phyloP scores from a whole-genome alignment of 768 basidiomycete genomes.

The Rubroboletus satanas region DNA sequence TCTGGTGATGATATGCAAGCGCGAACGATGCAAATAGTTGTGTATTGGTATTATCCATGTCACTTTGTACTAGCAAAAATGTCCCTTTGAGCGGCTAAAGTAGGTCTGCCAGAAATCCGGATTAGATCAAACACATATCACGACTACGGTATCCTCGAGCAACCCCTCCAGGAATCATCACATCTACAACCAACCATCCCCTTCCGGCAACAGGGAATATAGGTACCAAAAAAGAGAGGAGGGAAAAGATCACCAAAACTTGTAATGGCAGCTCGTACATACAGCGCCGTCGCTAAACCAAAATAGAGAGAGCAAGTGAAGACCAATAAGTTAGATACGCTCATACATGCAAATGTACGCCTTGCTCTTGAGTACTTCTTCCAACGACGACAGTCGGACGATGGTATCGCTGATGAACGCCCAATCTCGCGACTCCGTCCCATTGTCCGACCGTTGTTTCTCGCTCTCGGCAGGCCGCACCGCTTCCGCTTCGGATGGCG shows the following conservation, averaged over 20 bases:
- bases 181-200: background rate
- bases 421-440: constrained; percentile 56
- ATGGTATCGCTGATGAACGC: constrained; percentile 88
- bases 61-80: background rate
- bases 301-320: background rate
- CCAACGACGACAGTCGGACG: constrained; percentile 75
- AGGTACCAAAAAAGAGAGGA: background rate
- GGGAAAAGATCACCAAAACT: background rate
- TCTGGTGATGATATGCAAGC: no score
- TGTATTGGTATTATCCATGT: constrained; percentile 4
- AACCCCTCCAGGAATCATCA: background rate
- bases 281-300: background rate
- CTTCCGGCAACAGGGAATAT: background rate
- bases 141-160: background rate
- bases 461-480: constrained; percentile 6
- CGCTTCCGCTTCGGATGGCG: constrained; percentile 17
- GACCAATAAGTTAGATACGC: constrained; percentile 43
- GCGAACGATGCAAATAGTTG: background rate
- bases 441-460: constrained; percentile 1
- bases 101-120: background rate
- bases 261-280: background rate
- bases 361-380: constrained; percentile 87
- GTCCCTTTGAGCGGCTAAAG: background rate
- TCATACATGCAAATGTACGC: constrained; percentile 96
- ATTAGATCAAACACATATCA: constrained; percentile 4